Conservation (phyloP, 2,329 filamentous ascomycete species). For the Gnomoniopsis sp. region DNA sequence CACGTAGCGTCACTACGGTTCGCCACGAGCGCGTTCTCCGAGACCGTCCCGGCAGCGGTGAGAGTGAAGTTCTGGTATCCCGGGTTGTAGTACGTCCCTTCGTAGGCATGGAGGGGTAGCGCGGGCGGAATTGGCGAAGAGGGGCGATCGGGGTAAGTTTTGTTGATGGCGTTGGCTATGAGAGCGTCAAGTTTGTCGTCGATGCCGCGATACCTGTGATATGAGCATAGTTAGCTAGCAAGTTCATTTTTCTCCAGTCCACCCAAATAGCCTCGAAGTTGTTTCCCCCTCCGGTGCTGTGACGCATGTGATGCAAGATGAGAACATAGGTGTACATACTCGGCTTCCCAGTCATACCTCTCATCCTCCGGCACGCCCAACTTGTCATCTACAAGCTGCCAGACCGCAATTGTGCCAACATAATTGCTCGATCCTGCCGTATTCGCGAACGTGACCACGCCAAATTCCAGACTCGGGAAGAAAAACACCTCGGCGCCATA, state of each 20-base stretch:
- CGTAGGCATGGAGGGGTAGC: slow-evolving; percentile 32
- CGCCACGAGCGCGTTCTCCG: slow-evolving; percentile 21
- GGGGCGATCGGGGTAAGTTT: slow-evolving; percentile 35
- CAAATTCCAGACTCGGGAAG: slow-evolving; percentile 41
- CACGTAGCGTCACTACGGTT: slow-evolving; percentile 29
- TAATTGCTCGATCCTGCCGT: slow-evolving; percentile 37
- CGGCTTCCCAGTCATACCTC: slow-evolving; percentile 33
- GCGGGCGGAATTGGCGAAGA: slow-evolving; percentile 30
- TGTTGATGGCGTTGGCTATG: slow-evolving; percentile 30
- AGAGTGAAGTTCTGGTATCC: slow-evolving; percentile 36
- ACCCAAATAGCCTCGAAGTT: neutral
- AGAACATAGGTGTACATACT: slow-evolving; percentile 24
- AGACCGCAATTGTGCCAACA: slow-evolving; percentile 31
- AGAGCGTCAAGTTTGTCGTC: slow-evolving; percentile 20
- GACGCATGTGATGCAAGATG: neutral
- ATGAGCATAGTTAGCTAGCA: slow-evolving; percentile 9
- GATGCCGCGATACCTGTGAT: slow-evolving; percentile 20
- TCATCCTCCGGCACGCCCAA: slow-evolving; percentile 31
- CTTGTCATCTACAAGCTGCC: slow-evolving; percentile 38
- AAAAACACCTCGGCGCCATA: slow-evolving; percentile 42
- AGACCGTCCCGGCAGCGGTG: neutral
- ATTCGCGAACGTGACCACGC: slow-evolving; percentile 41
- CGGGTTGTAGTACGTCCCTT: slow-evolving; percentile 42
- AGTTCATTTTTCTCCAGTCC: neutral
- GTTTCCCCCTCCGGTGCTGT: neutral